These are phyloP conservation scores for Barnettozyma sucrosica DNA, from an alignment of 805 yeast species.

Conservation along the genomic window DNA sequence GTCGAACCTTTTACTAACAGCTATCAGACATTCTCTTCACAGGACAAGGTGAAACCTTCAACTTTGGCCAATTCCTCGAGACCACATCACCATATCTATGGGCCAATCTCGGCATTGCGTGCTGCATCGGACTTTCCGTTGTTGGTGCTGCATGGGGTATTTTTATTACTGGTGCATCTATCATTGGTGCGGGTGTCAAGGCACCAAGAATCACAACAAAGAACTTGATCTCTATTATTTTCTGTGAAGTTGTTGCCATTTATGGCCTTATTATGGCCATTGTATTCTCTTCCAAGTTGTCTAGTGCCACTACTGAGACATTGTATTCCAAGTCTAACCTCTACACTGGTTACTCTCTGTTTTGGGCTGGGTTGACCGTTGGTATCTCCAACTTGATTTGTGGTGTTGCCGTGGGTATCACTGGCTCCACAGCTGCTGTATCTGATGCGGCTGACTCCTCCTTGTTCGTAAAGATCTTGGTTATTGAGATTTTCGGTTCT, in stretches of 20 bases:
- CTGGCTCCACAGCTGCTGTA: constrained; percentile 98
- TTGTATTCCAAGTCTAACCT: constrained; percentile 76
- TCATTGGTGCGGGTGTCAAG: constrained; percentile 96
- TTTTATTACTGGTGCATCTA: constrained; percentile 89
- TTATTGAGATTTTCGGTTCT: constrained; percentile 95
- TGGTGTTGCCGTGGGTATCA: constrained; percentile 95
- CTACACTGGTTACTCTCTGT: constrained; percentile 90
- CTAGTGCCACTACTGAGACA: constrained; percentile 55
- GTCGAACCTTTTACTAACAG: not conserved
- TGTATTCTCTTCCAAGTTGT: constrained; percentile 87
- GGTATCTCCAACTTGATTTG: constrained; percentile 90
- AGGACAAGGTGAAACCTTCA: constrained; percentile 87
- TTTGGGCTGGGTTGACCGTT: constrained; percentile 98
- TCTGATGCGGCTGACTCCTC: constrained; percentile 97
- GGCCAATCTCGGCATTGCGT: constrained; percentile 86
- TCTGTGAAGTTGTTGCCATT: constrained; percentile 98
- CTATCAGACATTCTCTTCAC: constrained; percentile 53
- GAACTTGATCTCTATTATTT: constrained; percentile 91
- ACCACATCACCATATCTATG: constrained; percentile 93
- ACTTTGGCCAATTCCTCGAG: constrained; percentile 82
- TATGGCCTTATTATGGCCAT: constrained; percentile 97
- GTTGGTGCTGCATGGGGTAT: constrained; percentile 99
- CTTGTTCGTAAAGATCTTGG: constrained; percentile 90
- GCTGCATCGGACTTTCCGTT: constrained; percentile 90
- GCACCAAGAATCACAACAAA: constrained; percentile 97